phyloP scores from a whole-genome alignment of 495 filamentous ascomycete genomes.

The Cercophora newfieldiana region DNA sequence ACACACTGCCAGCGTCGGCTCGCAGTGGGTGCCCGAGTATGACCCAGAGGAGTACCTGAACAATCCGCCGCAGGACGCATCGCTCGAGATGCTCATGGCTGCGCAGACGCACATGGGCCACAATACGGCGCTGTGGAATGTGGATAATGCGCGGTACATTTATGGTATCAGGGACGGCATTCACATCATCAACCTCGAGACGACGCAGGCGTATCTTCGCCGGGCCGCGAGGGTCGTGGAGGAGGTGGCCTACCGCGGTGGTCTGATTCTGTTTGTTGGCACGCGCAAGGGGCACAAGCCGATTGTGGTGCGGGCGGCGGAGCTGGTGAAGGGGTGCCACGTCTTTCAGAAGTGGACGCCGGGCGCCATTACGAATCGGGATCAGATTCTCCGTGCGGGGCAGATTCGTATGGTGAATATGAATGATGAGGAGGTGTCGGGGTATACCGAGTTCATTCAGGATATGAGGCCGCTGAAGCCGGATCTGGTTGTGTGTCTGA shows the following conservation, averaged over 20 bases:
- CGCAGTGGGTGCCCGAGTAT: conserved; percentile 58
- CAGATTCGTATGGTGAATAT: conserved; percentile 68
- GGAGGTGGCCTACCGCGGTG: conserved; percentile 79
- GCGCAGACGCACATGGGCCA: conserved; percentile 91
- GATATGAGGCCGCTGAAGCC: conserved; percentile 69
- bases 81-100: conserved; percentile 89
- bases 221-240: conserved; percentile 87
- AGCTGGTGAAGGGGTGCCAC: conserved; percentile 77
- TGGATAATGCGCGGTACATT: conserved; percentile 91
- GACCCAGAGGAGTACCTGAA: conserved; percentile 63
- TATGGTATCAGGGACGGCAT: conserved; percentile 86
- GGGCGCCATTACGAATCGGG: conserved; percentile 87
- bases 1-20: conserved; percentile 51
- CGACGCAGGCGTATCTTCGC: conserved; percentile 81
- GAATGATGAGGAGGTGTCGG: conserved; percentile 63
- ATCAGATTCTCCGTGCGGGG: conserved; percentile 74
- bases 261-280: conserved; percentile 87
- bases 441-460: conserved; percentile 62
- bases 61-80: conserved; percentile 77
- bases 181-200: conserved; percentile 90
- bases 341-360: conserved; percentile 94
- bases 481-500: conserved; percentile 89
- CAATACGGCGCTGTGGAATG: conserved; percentile 91
- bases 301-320: conserved; percentile 75
- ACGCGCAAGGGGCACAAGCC: conserved; percentile 76